A percentile compares a stretch with the other conserved stretches of the same genome.
Evolutionary conservation across 495 filamentous ascomycete species (phyloP).

Genomic region (Chaetomium tenue): DNA sequence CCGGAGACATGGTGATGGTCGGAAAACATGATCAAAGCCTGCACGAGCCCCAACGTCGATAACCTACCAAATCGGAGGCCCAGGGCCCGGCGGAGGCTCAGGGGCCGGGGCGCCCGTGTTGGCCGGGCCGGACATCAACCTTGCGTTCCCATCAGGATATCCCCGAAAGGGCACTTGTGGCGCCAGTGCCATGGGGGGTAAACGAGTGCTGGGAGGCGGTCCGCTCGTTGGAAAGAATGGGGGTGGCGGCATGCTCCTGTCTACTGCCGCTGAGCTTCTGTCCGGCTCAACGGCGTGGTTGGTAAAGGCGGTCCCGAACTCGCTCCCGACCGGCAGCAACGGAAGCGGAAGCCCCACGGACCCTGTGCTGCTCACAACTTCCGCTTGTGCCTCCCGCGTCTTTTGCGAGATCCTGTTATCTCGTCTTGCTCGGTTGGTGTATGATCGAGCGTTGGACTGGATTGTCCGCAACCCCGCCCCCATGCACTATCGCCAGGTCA

Average conservation of each 20-base stretch:
- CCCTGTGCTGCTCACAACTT: not conserved
- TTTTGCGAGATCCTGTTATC: conserved; percentile 17
- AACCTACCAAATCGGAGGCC: not conserved
- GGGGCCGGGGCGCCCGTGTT: not conserved
- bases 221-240: conserved; percentile 9
- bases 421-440: conserved; percentile 46
- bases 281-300: not conserved
- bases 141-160: conserved; percentile 3
- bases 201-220: not conserved
- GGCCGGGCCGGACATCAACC: not conserved
- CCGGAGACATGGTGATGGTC: too few relatives aligned
- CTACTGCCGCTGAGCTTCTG: not conserved
- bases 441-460: conserved; percentile 46
- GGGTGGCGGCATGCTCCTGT: conserved; percentile 13
- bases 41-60: not conserved
- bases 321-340: not conserved
- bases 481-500: conserved; percentile 42
- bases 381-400: conserved; percentile 14
- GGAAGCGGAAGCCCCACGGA: not conserved
- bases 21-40: too few relatives aligned
- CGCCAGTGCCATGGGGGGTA: not conserved
- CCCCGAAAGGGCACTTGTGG: conserved; percentile 11
- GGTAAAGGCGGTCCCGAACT: not conserved
- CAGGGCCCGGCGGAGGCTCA: not conserved
- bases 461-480: conserved; percentile 49